A percentile compares a stretch with the other conserved stretches of the same genome.
These are phyloP conservation scores for Globisporangium nodosum DNA, from an alignment of 352 stramenopile genomes.

Conservation along the genomic window DNA sequence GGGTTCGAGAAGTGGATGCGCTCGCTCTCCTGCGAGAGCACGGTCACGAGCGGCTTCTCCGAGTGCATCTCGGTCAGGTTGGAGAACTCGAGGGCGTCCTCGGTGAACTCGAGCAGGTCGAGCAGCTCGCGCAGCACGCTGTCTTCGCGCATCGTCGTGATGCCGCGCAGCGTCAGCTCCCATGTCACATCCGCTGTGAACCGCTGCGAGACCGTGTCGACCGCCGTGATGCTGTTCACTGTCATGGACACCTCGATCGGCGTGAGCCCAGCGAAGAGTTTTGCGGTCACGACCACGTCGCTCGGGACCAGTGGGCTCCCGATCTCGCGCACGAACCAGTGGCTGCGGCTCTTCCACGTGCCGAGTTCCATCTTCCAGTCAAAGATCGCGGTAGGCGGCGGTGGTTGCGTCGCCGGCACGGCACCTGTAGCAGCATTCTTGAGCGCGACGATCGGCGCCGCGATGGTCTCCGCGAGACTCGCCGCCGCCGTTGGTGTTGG, in stretches of 20 bases:
- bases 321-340: conserved; percentile 51
- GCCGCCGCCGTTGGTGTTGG: neutral
- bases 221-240: conserved; percentile 18
- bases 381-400: conserved; percentile 25
- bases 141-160: conserved; percentile 29
- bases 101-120: conserved; percentile 25
- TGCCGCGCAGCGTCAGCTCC: conserved; percentile 18
- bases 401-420: neutral
- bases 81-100: conserved; percentile 23
- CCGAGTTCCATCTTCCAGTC: conserved; percentile 58
- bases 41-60: conserved; percentile 4
- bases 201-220: conserved; percentile 25
- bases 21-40: conserved; percentile 2
- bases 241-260: conserved; percentile 18
- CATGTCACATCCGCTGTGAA: conserved; percentile 29
- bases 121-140: conserved; percentile 22
- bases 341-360: conserved; percentile 29
- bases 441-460: neutral
- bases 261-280: conserved; percentile 18
- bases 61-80: conserved; percentile 20
- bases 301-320: conserved; percentile 15
- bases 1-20: neutral
- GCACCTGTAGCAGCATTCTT: neutral
- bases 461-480: conserved; percentile 1
- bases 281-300: conserved; percentile 4